These are phyloP conservation scores for Dillenia turbinata DNA, from an alignment of 164 flowering plant species.

Conservation along the genomic window DNA sequence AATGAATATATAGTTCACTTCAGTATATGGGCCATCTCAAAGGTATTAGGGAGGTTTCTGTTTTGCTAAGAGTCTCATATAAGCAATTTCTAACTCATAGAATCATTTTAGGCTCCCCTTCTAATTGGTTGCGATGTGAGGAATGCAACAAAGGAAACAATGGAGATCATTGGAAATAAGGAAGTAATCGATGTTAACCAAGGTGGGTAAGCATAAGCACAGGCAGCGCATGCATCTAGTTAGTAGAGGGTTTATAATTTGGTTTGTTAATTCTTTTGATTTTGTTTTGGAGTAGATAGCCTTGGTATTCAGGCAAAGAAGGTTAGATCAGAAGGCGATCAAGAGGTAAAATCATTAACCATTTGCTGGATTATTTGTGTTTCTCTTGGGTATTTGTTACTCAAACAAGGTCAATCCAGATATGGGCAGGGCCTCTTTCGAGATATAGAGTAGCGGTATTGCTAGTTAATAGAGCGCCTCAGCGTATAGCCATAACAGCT, in stretches of 20 bases:
- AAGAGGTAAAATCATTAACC: conserved; percentile 44
- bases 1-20: conserved; percentile 78
- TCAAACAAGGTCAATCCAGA: conserved; percentile 21
- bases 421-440: conserved; percentile 84
- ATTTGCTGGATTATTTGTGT: background rate
- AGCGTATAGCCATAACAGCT: conserved; percentile 40
- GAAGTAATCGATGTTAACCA: conserved; percentile 86
- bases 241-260: background rate
- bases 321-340: conserved; percentile 60
- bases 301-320: conserved; percentile 81
- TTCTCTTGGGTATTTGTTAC: background rate
- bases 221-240: background rate
- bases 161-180: conserved; percentile 58
- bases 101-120: conserved; percentile 67
- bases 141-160: conserved; percentile 51
- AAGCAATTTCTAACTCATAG: background rate
- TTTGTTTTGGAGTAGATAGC: conserved; percentile 30
- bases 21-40: conserved; percentile 86
- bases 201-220: conserved; percentile 27
- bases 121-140: conserved; percentile 87
- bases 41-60: conserved; percentile 32
- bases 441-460: conserved; percentile 55
- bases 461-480: conserved; percentile 45
- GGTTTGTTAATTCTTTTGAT: background rate
- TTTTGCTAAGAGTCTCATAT: background rate